Conservation (phyloP, 805 yeast species). For the Kodamaea neixiangensis region DNA sequence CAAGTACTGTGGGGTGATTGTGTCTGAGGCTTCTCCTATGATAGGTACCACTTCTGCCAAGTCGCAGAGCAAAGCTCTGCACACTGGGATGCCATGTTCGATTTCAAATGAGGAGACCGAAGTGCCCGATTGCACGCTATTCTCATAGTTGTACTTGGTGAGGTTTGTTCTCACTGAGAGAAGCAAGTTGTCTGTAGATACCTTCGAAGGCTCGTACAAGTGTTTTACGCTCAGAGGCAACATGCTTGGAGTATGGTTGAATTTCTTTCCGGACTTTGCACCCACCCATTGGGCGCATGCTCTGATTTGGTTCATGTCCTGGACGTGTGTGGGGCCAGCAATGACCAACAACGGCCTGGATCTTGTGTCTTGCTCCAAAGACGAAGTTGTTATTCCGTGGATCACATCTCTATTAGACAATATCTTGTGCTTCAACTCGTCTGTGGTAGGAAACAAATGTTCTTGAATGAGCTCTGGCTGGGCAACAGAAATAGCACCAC, state of each 20-base stretch:
- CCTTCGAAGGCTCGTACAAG: constrained; percentile 8
- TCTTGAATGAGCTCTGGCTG: constrained; percentile 48
- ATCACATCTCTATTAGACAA: constrained; percentile 9
- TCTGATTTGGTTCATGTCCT: constrained; percentile 32
- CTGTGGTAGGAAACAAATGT: constrained; percentile 37
- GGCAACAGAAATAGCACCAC: constrained; percentile 39
- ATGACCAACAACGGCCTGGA: constrained; percentile 29
- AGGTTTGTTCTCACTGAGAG: constrained; percentile 42
- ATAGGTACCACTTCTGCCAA: constrained; percentile 46
- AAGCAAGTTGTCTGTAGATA: constrained; percentile 17
- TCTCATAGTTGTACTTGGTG: constrained; percentile 20
- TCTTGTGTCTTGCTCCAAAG: background rate
- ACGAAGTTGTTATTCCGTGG: background rate
- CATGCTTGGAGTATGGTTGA: constrained; percentile 11
- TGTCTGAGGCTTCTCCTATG: constrained; percentile 48
- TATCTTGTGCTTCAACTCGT: constrained; percentile 28
- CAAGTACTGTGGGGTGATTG: constrained; percentile 52
- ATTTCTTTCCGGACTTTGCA: constrained; percentile 17
- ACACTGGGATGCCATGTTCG: constrained; percentile 40
- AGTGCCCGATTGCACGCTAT: background rate
- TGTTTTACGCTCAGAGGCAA: constrained; percentile 6
- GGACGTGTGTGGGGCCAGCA: constrained; percentile 40
- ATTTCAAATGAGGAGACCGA: constrained; percentile 33
- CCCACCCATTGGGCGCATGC: constrained; percentile 47
- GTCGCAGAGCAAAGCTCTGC: constrained; percentile 40